These are phyloP conservation scores for Balansia obtecta DNA, from an alignment of 2,329 filamentous ascomycete species.

Conservation along the genomic window DNA sequence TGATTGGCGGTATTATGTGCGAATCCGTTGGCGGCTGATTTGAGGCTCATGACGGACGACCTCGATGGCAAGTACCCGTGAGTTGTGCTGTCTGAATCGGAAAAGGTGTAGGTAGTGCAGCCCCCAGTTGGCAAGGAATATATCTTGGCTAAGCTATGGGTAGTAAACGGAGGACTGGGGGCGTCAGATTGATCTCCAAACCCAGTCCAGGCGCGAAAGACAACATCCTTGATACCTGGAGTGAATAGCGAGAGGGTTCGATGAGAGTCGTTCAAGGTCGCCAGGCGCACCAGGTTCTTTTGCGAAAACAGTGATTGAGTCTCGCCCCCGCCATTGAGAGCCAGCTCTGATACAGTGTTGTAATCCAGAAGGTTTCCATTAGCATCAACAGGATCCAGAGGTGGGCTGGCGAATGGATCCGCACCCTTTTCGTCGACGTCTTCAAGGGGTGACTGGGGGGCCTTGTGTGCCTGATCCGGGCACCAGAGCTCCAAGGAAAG, in stretches of 20 bases:
- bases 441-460: conserved; percentile 35
- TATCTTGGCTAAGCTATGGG: conserved; percentile 46
- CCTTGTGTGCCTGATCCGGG: conserved; percentile 56
- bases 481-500: conserved; percentile 83
- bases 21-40: conserved; percentile 49
- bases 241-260: conserved; percentile 86
- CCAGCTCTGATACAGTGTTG: conserved; percentile 62
- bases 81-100: conserved; percentile 52
- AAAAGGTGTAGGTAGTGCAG: conserved; percentile 61
- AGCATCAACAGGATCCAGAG: conserved; percentile 70
- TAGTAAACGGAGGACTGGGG: conserved; percentile 32
- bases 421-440: conserved; percentile 47
- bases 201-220: conserved; percentile 87
- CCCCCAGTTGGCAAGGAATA: conserved; percentile 47
- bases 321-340: conserved; percentile 68
- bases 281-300: conserved; percentile 79
- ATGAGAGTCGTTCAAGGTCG: conserved; percentile 75
- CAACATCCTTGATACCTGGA: conserved; percentile 75
- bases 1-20: conserved; percentile 48
- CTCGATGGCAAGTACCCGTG: conserved; percentile 54
- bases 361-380: conserved; percentile 67
- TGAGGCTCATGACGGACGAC: conserved; percentile 50
- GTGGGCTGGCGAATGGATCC: conserved; percentile 72
- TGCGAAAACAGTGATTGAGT: conserved; percentile 87
- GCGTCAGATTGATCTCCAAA: conserved; percentile 57